These are phyloP conservation scores for Lentinula edodes DNA, from an alignment of 768 basidiomycete genomes.

Conservation along the genomic window DNA sequence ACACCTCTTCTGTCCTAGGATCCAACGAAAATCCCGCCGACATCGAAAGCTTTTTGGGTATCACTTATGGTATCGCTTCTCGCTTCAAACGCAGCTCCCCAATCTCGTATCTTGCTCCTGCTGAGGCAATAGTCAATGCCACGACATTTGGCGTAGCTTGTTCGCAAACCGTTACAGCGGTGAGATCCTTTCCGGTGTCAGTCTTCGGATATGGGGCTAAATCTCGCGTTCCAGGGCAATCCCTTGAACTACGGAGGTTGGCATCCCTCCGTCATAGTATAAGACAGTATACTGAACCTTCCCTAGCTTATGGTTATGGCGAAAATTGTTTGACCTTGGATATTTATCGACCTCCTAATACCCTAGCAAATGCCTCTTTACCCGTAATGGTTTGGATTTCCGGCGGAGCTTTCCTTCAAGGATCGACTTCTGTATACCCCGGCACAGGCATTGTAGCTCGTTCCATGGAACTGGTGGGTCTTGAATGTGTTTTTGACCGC, in stretches of 20 bases:
- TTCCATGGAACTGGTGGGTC: background rate
- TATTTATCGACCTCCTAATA: background rate
- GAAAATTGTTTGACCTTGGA: background rate
- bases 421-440: background rate
- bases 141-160: background rate
- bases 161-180: background rate
- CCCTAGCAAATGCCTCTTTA: background rate
- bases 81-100: background rate
- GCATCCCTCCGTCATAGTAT: background rate
- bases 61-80: background rate
- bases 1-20: background rate
- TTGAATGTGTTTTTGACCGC: background rate
- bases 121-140: background rate
- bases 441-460: background rate
- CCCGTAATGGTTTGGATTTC: slow-evolving; percentile 2
- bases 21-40: background rate
- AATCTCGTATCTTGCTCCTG: background rate
- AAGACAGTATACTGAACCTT: background rate
- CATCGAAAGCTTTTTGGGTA: background rate
- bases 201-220: background rate
- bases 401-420: background rate
- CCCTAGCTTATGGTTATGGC: background rate
- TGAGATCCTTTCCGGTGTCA: background rate
- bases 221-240: background rate
- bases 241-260: background rate